A percentile compares a stretch with the other conserved stretches of the same genome.
Conservation (phyloP, 2,329 filamentous ascomycete genomes). For the Pestalotiopsis sp. region DNA sequence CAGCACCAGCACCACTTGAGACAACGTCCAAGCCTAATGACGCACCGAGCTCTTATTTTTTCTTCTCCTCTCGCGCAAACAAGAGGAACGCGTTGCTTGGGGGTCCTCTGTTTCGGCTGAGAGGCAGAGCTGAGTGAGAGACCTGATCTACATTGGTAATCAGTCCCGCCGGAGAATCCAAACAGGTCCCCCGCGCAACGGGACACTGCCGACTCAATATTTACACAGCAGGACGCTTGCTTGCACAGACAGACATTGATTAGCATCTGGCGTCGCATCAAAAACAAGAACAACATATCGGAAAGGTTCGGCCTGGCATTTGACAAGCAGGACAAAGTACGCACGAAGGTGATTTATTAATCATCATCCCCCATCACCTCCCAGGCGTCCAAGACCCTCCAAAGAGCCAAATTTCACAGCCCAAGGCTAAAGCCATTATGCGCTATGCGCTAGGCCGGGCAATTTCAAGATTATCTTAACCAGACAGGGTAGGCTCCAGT, state of each 20-base stretch:
- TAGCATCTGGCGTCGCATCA: neutral
- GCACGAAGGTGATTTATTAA: too few species aligned
- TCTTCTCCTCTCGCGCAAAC: neutral
- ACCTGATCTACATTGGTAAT: neutral
- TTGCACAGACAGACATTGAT: neutral
- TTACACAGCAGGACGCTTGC: neutral
- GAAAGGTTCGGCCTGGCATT: neutral
- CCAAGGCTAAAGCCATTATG: neutral
- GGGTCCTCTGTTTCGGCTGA: neutral
- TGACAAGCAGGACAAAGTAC: neutral
- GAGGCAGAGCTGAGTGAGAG: neutral
- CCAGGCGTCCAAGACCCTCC: too few species aligned
- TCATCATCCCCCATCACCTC: too few species aligned
- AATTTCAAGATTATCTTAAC: neutral
- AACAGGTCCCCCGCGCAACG: neutral
- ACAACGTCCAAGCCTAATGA: neutral
- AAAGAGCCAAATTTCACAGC: neutral
- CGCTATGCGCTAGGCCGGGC: neutral
- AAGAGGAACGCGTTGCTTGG: neutral
- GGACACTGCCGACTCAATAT: neutral
- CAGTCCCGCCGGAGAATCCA: neutral
- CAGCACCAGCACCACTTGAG: neutral
- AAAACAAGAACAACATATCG: neutral
- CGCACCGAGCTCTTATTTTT: neutral
- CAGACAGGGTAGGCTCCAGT: neutral